Evolutionary conservation across 805 yeast genomes (phyloP), one percentile per base, ranked within the genome.

Genomic region (Priceomyces melissophilus): DNA sequence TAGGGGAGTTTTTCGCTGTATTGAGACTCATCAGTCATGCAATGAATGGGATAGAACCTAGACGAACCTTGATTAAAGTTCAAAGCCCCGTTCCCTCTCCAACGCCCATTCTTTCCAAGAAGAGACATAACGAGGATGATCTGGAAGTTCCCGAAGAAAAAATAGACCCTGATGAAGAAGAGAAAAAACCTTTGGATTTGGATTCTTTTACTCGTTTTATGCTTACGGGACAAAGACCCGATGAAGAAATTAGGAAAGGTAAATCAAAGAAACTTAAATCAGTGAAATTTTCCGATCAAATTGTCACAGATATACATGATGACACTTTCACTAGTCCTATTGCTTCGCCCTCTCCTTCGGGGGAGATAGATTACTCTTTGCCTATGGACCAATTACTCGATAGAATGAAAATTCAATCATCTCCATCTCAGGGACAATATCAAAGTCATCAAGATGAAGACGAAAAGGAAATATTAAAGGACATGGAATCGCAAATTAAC

Each of bases 1-100:
- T 89, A 40, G 95, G 96, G 4, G 95, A 89, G 59, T 91, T 93
- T 63, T 93, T 86, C 65, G 96, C 96, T 0, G 73, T 88, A 29
- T 58, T 91, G 40, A 72, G 99, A 52, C 73, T 93, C 14, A 74
- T 89, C 10, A 77, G 95, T 13, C 96, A 87, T 58, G 70, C 83
- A 0, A 60, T 87, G 12, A 61, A 63, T 39, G 83, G 83, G 2
- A 52, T 61, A 27, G 57, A 71, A n/a, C 84, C 87, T 2, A 60
- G 69, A 20, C 65, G 87, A 47, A 61, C 67, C 15, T 62, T 81
- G 54, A 75, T 87, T 29, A 61, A 68, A 41, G 55, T 67, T 11
- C 59, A 62, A 43, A 85, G 95, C 0, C 78, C 85, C 0, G 76
- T 87, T 12, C 95, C 95, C 1, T 73, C 73, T 40, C 98, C 98